A percentile compares a stretch with the other conserved stretches of the same genome.
phyloP scores from a whole-genome alignment of 148 eudicot species.

The Silene uniflora region DNA sequence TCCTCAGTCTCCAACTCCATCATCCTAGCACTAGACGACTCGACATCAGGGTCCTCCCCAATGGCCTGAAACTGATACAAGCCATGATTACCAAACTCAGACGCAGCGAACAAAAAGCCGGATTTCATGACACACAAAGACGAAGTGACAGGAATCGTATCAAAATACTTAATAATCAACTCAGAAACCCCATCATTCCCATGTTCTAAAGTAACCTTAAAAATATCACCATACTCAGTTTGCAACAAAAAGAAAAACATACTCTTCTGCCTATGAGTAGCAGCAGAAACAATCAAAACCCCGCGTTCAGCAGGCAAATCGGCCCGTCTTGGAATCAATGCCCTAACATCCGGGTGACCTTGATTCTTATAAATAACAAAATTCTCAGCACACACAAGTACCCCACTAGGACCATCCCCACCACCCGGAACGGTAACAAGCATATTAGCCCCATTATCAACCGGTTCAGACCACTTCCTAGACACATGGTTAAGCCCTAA shows the following conservation, averaged over 20 bases:
- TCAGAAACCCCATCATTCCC: conserved; percentile 73
- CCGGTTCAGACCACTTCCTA: conserved; percentile 94
- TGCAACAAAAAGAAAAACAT: conserved; percentile 92
- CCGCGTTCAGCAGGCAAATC: conserved; percentile 93
- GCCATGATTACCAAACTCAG: conserved; percentile 96
- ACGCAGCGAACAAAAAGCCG: conserved; percentile 91
- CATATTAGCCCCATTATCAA: conserved; percentile 96
- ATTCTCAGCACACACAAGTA: conserved; percentile 96
- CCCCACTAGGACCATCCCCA: conserved; percentile 98
- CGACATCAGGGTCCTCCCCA: conserved; percentile 94
- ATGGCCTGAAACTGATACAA: conserved; percentile 96
- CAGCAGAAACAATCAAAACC: conserved; percentile 80
- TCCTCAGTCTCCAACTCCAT: conserved; percentile 94
- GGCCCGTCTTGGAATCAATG: conserved; percentile 83
- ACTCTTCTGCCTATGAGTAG: conserved; percentile 84
- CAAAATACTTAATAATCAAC: conserved; percentile 84
- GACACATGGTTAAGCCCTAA: conserved; percentile 93
- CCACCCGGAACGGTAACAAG: conserved; percentile 97
- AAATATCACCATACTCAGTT: conserved; percentile 90
- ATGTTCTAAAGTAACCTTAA: conserved; percentile 84
- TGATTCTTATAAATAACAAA: conserved; percentile 94
- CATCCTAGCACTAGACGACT: conserved; percentile 68
- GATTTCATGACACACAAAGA: conserved; percentile 84
- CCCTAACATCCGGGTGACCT: conserved; percentile 86
- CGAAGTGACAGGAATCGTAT: conserved; percentile 83